Conservation (phyloP, 2,329 filamentous ascomycete species). For the Diaporthe australafricana region DNA sequence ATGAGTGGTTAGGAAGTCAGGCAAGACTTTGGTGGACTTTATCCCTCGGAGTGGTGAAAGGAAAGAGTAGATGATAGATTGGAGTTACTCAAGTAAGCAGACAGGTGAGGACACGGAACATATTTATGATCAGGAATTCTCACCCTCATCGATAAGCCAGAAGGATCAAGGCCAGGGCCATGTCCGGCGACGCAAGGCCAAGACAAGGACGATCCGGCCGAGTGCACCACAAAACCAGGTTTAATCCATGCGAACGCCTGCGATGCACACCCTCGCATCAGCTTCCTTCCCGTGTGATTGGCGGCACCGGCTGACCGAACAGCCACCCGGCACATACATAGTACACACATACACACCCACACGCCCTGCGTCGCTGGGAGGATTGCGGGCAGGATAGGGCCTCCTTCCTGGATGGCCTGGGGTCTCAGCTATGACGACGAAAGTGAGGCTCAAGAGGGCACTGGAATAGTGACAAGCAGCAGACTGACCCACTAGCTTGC, state of each 20-base stretch:
- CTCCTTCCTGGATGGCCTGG: neutral
- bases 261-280: conserved; percentile 10
- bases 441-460: conserved; percentile 1
- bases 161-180: conserved; percentile 33
- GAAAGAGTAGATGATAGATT: neutral
- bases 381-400: neutral
- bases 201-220: conserved; percentile 23
- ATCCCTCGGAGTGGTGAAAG: neutral
- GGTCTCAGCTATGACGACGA: conserved; percentile 19
- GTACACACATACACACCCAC: neutral
- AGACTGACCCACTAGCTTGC: too few relatives aligned
- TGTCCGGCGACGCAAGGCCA: conserved; percentile 23
- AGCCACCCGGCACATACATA: conserved; percentile 23
- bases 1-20: neutral
- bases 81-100: too few relatives aligned
- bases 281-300: conserved; percentile 4
- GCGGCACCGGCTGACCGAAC: conserved; percentile 10
- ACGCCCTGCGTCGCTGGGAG: neutral
- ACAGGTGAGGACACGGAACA: neutral
- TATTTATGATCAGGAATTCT: conserved; percentile 24
- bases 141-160: conserved; percentile 32
- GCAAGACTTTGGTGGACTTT: neutral
- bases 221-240: conserved; percentile 25
- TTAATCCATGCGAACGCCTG: conserved; percentile 28
- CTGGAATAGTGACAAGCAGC: neutral